Evolutionary conservation across 495 filamentous ascomycete species (phyloP), one percentile per base, ranked within the genome.

Genomic region (Aspergillus baeticus): DNA sequence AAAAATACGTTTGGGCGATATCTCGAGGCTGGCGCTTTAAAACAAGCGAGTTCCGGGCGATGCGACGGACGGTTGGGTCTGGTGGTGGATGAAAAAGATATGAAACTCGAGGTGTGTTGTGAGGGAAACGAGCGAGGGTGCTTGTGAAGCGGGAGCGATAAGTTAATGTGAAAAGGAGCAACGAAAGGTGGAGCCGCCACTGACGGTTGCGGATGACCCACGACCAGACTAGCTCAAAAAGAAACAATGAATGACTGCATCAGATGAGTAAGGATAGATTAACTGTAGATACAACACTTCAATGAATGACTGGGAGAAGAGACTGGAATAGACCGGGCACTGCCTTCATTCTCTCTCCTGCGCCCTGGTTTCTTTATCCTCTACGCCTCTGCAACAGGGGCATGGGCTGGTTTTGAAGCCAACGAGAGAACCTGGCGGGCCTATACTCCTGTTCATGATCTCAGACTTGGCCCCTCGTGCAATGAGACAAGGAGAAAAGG

Each of bases 401-500:
- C 58, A 48, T 42, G 55, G 41, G 45, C 55, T 35, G 47, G 23
- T 61, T 58, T 43, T 61, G 55, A 64, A 59, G 50, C 45, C 57
- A 51, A 38, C 41, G 26, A 17, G 23, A 18, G 5, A 29, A 37
- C 31, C 22, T 51, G 39, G 20, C 51, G 14, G 45, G 26, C 8
- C 8, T 29, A 31, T 45, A 21, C 17, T 34, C 6, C 33, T 20
- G 17, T 37, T 11, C 47, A 51, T 51, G 26, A 29, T 38, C 37
- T 41, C 33, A 36, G n/a, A 39, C 36, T 43, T 36, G 53, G 53
- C 55, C 39, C 20, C 42, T 50, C 54, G 42, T 46, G 54, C 54
- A 63, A 52, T 67, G 65, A 70, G 65, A 70, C 67, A 63, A 58
- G 58, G 58, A 60, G 39, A 39, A 44, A 51, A 63, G 58, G 53